These are phyloP conservation scores for Suillus brevipes DNA, from an alignment of 768 basidiomycete species.

Conservation along the genomic window DNA sequence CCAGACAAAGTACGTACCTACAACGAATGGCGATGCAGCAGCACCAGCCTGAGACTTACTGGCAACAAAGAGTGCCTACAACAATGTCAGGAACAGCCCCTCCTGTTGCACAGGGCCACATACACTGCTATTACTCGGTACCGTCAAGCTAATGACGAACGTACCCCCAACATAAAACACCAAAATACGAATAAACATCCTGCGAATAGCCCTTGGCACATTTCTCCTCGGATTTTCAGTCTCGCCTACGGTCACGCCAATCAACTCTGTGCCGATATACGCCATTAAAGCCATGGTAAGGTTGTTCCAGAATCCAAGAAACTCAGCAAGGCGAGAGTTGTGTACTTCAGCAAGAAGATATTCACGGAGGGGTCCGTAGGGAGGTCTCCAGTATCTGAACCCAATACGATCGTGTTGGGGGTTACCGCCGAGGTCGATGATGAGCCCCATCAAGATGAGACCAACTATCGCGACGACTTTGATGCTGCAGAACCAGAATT, in stretches of 20 bases:
- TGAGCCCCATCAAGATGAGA: slow-evolving; percentile 45
- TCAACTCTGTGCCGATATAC: slow-evolving; percentile 45
- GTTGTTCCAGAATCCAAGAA: slow-evolving; percentile 34
- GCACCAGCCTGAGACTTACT: slow-evolving; percentile 30
- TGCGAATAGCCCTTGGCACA: slow-evolving; percentile 42
- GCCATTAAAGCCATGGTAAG: slow-evolving; percentile 29
- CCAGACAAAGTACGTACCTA: slow-evolving; percentile 38
- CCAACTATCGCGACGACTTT: slow-evolving; percentile 46
- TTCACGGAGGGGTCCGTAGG: slow-evolving; percentile 22
- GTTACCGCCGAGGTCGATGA: slow-evolving; percentile 54
- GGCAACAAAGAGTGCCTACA: slow-evolving; percentile 29
- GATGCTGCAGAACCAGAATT: slow-evolving; percentile 53
- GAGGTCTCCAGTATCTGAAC: slow-evolving; percentile 45
- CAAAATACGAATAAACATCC: slow-evolving; percentile 39
- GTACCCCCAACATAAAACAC: slow-evolving; percentile 33
- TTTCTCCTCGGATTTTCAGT: slow-evolving; percentile 46
- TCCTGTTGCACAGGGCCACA: slow-evolving; percentile 16
- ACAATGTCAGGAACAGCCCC: slow-evolving; percentile 11
- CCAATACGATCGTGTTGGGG: slow-evolving; percentile 45
- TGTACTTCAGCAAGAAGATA: slow-evolving; percentile 31
- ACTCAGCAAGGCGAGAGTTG: slow-evolving; percentile 36
- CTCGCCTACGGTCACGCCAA: slow-evolving; percentile 34
- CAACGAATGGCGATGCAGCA: slow-evolving; percentile 40
- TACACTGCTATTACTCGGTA: slow-evolving; percentile 39
- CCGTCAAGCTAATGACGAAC: slow-evolving; percentile 43